phyloP scores from a whole-genome alignment of 2,329 filamentous ascomycete species.

The Camptophora hylomeconis region DNA sequence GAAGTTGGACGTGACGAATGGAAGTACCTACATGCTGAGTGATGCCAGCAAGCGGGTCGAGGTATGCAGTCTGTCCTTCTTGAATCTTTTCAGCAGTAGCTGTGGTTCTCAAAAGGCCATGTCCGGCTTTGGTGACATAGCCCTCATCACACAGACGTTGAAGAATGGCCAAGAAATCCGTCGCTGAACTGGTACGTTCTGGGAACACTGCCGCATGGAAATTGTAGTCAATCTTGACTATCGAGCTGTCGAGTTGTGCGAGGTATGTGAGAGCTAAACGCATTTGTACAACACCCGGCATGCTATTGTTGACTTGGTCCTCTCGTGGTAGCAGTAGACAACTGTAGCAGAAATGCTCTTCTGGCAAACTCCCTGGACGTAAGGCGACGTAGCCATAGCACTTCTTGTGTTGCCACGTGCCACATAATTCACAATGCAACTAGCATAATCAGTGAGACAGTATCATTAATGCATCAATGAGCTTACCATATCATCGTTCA shows the following conservation, averaged over 20 bases:
- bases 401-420: constrained; percentile 8
- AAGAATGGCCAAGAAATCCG: neutral
- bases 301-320: neutral
- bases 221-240: too few species aligned
- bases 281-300: constrained; percentile 1
- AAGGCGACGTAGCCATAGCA: too few species aligned
- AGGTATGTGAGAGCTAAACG: constrained; percentile 1
- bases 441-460: too few species aligned
- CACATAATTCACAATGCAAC: constrained; percentile 11
- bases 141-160: constrained; percentile 5
- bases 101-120: constrained; percentile 2
- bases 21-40: too few species aligned
- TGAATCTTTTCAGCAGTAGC: constrained; percentile 1
- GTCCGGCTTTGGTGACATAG: neutral
- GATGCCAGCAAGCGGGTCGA: constrained; percentile 5
- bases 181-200: too few species aligned
- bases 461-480: too few species aligned
- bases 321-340: constrained; percentile 8
- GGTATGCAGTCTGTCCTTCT: constrained; percentile 3
- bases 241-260: neutral
- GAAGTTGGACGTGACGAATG: too few species aligned
- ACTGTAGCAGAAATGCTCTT: constrained; percentile 9
- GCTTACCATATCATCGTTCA: constrained; percentile 6
- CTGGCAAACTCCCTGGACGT: too few species aligned
- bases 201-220: too few species aligned